These are phyloP conservation scores for Rhinocladiella similis DNA, from an alignment of 2,329 filamentous ascomycete species.

Conservation along the genomic window DNA sequence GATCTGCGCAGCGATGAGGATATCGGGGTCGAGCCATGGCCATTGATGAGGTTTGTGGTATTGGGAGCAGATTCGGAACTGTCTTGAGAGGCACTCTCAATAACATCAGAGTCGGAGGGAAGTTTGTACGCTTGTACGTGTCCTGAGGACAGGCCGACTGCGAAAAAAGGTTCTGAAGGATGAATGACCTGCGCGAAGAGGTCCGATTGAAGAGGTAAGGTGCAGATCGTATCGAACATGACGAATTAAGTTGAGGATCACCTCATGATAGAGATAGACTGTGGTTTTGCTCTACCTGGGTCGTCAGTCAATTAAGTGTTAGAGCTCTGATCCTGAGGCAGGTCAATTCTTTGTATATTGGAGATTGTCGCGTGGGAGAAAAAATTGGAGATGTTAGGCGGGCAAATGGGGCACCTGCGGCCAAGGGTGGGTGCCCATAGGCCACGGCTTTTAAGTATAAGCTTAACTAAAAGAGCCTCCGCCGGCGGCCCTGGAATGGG, in stretches of 20 bases:
- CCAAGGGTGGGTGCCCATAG: not conserved
- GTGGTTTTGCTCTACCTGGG: not conserved
- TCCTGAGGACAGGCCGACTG: constrained; percentile 67
- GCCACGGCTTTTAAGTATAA: not conserved
- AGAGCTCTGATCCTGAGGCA: not conserved
- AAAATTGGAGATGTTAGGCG: not conserved
- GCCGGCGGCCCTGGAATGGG: not conserved
- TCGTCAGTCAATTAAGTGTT: not conserved
- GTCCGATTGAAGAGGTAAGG: constrained; percentile 79
- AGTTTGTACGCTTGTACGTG: constrained; percentile 62
- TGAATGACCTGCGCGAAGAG: constrained; percentile 88
- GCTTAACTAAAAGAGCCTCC: not conserved
- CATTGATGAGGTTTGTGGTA: constrained; percentile 12
- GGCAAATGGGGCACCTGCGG: not conserved
- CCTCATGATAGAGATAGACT: not conserved
- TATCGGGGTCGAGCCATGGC: constrained; percentile 14
- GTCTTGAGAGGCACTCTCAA: constrained; percentile 14
- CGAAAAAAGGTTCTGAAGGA: constrained; percentile 77
- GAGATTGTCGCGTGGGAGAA: too few relatives aligned
- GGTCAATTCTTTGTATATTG: not conserved
- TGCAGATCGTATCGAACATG: constrained; percentile 82
- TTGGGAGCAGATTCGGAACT: constrained; percentile 13
- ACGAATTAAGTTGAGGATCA: not conserved
- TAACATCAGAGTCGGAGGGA: constrained; percentile 53
- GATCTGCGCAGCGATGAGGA: constrained; percentile 29